Base-by-base conservation (phyloP, 176 grass and related monocot species). In the Eremochloa ophiuroides region DNA sequence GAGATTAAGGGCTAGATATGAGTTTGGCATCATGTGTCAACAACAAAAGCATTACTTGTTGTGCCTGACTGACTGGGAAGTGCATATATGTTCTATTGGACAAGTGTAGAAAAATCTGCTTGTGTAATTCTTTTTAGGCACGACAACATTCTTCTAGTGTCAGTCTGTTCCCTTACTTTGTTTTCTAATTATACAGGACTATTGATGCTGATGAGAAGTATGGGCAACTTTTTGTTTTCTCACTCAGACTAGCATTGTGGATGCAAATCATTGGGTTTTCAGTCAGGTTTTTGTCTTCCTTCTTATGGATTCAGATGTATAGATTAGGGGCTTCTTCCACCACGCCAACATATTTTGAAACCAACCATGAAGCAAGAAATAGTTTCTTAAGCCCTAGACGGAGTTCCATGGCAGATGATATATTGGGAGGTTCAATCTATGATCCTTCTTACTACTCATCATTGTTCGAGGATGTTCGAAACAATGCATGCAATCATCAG, bases 231-330 rank as follows among this genome's bases (percentile, higher is more conserved):
- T 89, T 91, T 87, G 88, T 91, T 76, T 95, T 99, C 87, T 99
- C 96, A 66, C 83, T 99, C 48, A 91, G 75, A 88, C 85, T 99
- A 83, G 87, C 88, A 62, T 86, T 93, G 77, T 99, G 81, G 84
- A 99, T 99, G 93, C 93, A 99, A 95, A 99, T 95, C 56, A 88
- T 91, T 84, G 96, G 96, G 74, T 99, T 99, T 89, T 99, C 96
- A 69, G 82, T 95, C 56, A 92, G 96, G 85, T 87, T 99, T 86
- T 86, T 99, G n/a, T 99, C 96, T 20, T 91, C 93, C 18, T 95
- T 99, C 86, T 84, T 99, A 78, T 99, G 96, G 96, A 85, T 95
- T 69, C 96, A 99, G 82, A 95, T 99, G 73, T 95, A 99, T 81
- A 91, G 91, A 62, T 75, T 99, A 71, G 96, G 96, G 66, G 76